Percentiles rank a stretch among this genome's conserved stretches.
phyloP scores from a whole-genome alignment of 2,329 filamentous ascomycete genomes.

The Arthroderma sp. region DNA sequence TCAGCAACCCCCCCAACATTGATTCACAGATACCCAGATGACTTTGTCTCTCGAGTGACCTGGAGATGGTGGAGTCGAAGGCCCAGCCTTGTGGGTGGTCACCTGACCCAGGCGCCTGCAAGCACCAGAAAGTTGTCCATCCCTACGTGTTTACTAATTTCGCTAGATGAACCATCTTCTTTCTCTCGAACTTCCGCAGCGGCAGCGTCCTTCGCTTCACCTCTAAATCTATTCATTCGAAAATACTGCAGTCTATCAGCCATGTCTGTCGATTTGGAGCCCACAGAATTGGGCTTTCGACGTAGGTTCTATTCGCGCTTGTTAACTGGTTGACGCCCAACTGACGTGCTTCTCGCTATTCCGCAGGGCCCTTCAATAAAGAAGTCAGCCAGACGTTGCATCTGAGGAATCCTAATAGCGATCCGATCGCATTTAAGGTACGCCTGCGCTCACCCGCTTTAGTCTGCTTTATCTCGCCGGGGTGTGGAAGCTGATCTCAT shows the following conservation, averaged over 20 bases:
- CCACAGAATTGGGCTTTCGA: slow-evolving; percentile 81
- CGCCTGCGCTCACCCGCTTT: not conserved
- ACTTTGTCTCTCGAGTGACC: too few species aligned
- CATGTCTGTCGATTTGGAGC: slow-evolving; percentile 95
- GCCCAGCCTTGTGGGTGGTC: too few species aligned
- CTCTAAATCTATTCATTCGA: slow-evolving; percentile 7
- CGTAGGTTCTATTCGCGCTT: slow-evolving; percentile 39
- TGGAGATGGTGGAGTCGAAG: too few species aligned
- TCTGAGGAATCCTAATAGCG: slow-evolving; percentile 44
- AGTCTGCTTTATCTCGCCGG: not conserved
- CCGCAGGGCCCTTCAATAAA: slow-evolving; percentile 47
- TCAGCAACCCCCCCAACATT: too few species aligned
- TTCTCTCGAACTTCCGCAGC: not conserved
- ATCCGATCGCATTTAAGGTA: slow-evolving; percentile 53
- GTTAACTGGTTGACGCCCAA: not conserved
- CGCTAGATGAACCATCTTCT: not conserved
- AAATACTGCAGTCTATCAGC: slow-evolving; percentile 20
- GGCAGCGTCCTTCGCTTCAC: not conserved
- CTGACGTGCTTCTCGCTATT: slow-evolving; percentile 7
- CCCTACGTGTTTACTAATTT: too few species aligned
- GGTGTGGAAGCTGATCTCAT: not conserved
- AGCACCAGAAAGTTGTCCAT: too few species aligned
- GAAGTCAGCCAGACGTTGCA: slow-evolving; percentile 51
- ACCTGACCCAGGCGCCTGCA: too few species aligned
- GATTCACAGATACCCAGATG: too few species aligned